Base-by-base conservation (phyloP, 2,329 filamentous ascomycete species). In the Colletotrichum navitas region DNA sequence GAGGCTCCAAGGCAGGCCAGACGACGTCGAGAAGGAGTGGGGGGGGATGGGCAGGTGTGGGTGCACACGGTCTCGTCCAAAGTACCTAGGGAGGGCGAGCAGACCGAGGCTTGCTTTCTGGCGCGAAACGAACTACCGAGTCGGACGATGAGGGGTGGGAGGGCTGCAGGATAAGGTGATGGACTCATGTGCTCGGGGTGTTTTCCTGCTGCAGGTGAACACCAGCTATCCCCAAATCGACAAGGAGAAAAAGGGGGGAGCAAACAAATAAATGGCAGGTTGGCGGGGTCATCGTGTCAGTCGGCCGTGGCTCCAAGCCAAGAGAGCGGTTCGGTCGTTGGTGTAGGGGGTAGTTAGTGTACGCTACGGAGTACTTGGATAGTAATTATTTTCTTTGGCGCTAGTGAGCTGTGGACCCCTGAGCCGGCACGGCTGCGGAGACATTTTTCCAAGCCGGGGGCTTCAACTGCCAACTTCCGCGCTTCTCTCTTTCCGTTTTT, bases 121-220 rank as follows among this genome's bases (percentile, higher is more conserved):
- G 18, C 14, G 36, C 64, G 34, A 63, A 63, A 63, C 61, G 26
- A 59, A 26, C n/a, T 26, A 47, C 26, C 39, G 58, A 59, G 58
- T 69, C 45, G 59, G 65, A 64, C 24, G 65, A 69, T 68, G 58
- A 54, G 24, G 21, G 21, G 43, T 32, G 45, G 21, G 43, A 18
- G 43, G 61, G 24, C 29, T 58, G 64, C 58, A 63, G 64, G 45
- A 64, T 71, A 58, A 71, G 68, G 68, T 71, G 63, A 71, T 61
- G 24, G 58, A 18, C 24, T 54, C 63, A 43, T 63, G 34, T 29
- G 12, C 34, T 36, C 36, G 61, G 34, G 58, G 49, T 7, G 26
- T 52, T 52, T 52, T n/a, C 16, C 12, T 49, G 58, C 58, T 62
- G 43, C 14, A 29, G 29, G 29, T 26, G 55, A 41, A 10, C n/a